Conservation (phyloP, 495 filamentous ascomycete genomes). For the Tuber borchii region DNA sequence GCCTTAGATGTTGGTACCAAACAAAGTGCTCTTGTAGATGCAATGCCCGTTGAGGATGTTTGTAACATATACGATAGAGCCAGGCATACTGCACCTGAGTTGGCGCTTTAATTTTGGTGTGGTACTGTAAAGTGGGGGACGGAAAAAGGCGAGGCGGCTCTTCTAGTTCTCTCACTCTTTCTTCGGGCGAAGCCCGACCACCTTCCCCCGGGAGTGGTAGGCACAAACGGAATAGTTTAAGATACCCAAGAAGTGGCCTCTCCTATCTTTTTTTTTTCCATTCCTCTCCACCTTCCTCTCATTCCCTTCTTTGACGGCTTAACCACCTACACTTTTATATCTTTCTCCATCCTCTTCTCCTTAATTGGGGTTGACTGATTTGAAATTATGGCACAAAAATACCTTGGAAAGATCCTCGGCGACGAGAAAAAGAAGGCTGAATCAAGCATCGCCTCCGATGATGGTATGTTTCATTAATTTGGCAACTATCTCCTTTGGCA, state of each 20-base stretch:
- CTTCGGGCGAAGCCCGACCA: neutral
- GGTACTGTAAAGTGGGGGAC: neutral
- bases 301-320: neutral
- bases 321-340: constrained; percentile 4
- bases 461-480: constrained; percentile 21
- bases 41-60: neutral
- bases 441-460: constrained; percentile 21
- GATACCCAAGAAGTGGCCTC: neutral
- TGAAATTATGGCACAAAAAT: constrained; percentile 28
- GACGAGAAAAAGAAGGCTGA: constrained; percentile 31
- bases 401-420: constrained; percentile 29
- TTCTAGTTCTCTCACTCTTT: neutral
- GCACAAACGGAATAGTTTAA: neutral
- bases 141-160: neutral
- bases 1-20: neutral
- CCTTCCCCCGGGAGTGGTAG: neutral
- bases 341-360: constrained; percentile 5
- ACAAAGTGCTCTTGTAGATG: neutral
- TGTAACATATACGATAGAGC: neutral
- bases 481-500: constrained; percentile 5
- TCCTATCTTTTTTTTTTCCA: constrained; percentile 7
- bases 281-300: neutral
- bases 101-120: neutral
- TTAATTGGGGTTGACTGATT: constrained; percentile 15
- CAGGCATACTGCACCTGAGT: neutral